phyloP scores from a whole-genome alignment of 768 basidiomycete genomes.

The Galerina sulciceps region DNA sequence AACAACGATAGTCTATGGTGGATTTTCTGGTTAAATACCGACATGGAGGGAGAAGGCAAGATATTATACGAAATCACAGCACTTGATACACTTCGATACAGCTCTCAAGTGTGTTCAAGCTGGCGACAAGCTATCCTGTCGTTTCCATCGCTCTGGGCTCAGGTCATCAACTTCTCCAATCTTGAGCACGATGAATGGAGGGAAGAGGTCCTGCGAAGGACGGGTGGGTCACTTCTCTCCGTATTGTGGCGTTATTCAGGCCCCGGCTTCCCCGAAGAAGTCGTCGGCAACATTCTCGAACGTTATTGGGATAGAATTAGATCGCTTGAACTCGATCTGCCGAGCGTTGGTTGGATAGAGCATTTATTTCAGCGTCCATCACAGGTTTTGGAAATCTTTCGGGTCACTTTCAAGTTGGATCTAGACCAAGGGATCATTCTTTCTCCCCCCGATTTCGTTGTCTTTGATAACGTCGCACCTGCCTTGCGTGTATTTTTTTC shows the following conservation, averaged over 20 bases:
- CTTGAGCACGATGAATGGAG: too few species aligned
- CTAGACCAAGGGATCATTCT: not conserved
- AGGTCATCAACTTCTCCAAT: too few species aligned
- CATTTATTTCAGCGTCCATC: not conserved
- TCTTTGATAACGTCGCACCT: not conserved
- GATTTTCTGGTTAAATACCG: too few species aligned
- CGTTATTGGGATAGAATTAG: not conserved
- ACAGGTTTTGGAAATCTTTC: not conserved
- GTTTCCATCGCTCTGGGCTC: too few species aligned
- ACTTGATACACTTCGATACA: not conserved
- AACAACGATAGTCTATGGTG: too few species aligned
- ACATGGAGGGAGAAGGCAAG: too few species aligned
- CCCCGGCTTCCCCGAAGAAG: not conserved
- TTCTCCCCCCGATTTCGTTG: too few species aligned
- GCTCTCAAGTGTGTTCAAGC: not conserved
- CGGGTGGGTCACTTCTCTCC: not conserved
- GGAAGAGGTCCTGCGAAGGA: too few species aligned
- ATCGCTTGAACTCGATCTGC: not conserved
- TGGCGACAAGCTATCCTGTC: not conserved
- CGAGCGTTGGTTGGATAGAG: too few species aligned
- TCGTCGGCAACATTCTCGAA: not conserved
- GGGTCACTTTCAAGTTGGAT: not conserved
- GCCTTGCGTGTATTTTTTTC: not conserved
- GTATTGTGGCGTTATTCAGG: not conserved
- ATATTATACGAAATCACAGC: too few species aligned